Evolutionary conservation across 176 grass and related monocot species (phyloP).

Genomic region (Metroxylon sagu): DNA sequence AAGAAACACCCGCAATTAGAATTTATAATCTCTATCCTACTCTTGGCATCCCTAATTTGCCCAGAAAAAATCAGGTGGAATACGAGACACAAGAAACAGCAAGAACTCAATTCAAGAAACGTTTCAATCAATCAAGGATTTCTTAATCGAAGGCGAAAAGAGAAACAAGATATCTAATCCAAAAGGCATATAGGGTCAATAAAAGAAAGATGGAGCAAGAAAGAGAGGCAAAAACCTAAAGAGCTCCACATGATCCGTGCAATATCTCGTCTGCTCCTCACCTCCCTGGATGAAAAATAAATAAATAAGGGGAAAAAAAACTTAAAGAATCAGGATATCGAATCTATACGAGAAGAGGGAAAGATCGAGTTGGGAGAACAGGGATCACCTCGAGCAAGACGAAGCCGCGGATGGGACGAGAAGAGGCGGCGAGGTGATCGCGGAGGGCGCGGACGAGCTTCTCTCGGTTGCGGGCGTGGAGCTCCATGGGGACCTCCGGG

Average conservation of each 20-base stretch:
- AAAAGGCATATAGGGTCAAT: conserved; percentile 38
- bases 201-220: background rate
- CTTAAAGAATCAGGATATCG: background rate
- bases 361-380: too few species aligned
- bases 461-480: conserved; percentile 63
- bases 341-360: too few species aligned
- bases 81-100: too few species aligned
- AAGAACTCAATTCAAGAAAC: conserved; percentile 33
- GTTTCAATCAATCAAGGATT: too few species aligned
- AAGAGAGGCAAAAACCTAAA: conserved; percentile 4
- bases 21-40: too few species aligned
- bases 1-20: too few species aligned
- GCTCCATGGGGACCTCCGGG: conserved; percentile 63
- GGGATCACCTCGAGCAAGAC: conserved; percentile 58
- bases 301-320: background rate
- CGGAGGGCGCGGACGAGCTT: conserved; percentile 56
- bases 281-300: conserved; percentile 2
- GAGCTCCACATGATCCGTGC: conserved; percentile 15
- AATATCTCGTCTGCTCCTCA: conserved; percentile 14
- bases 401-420: conserved; percentile 37
- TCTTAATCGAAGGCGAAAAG: too few species aligned
- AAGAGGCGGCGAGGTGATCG: conserved; percentile 35
- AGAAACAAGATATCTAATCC: conserved; percentile 26
- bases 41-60: too few species aligned
- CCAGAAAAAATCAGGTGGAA: too few species aligned